Evolutionary conservation across 768 basidiomycete genomes (phyloP), one percentile per base, ranked within the genome.

Genomic region (Sporobolomyces pararoseus): DNA sequence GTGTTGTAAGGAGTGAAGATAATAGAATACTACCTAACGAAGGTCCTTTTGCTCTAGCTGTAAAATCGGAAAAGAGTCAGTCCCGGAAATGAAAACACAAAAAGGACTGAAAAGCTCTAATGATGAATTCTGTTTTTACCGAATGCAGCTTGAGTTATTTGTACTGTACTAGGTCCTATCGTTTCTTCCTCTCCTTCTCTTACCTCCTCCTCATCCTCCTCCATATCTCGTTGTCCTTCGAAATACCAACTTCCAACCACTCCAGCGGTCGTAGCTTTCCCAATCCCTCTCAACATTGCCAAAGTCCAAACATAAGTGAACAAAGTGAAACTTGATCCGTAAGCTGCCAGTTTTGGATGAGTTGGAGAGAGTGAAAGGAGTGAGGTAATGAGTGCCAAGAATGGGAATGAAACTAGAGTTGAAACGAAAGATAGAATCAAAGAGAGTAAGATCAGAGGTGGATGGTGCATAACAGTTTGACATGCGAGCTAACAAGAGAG

Each of bases 231-330:
- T 31, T 57, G 58, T 6, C 39, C 58, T 29, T 84, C 78, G 80
- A 91, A 95, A 78, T 95, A 96, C 93, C 93, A 97, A 52, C 88
- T 87, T 2, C 91, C 93, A 39, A 97, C 85, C 6, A 93, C 89
- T 35, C 87, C 88, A 0, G 91, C 87, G 65, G 87, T 85, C 3
- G 87, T 85, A 63, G 88, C 89, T 10, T 90, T 83, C 51, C 92
- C 80, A 2, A 90, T 77, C 2, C 92, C 92, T 47, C 91, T 83
- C 25, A 89, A 86, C 9, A 96, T 87, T 14, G 84, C 85, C 85
- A 88, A 87, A 25, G 84, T 86, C 87, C 87, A 88, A n/a, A 87
- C 78, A 86, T 87, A 88, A 0, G 86, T 78, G 2, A 79, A 78
- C 7, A 84, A 78, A 1, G 84, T 81, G 4, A 81, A 80, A n/a